Conservation (phyloP, 345 rosid species). For the Aethionema arabicum region DNA sequence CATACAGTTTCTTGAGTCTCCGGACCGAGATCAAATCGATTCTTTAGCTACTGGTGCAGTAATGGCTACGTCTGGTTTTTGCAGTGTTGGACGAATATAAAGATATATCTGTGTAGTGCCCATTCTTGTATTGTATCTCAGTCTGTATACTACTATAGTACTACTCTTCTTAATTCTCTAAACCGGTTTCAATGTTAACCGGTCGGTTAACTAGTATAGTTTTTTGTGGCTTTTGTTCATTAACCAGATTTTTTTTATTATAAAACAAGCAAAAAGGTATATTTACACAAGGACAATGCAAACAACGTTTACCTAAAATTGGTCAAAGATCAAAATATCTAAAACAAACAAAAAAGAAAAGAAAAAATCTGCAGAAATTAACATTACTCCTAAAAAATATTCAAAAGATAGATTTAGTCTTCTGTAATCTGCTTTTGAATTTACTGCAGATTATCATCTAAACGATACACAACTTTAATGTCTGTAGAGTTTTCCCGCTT, state of each 20-base stretch:
- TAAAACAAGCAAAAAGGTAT: slow-evolving; percentile 18
- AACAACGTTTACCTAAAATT: slow-evolving; percentile 10
- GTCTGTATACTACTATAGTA: slow-evolving; percentile 18
- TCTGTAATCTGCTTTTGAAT: slow-evolving; percentile 16
- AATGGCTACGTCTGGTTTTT: neutral
- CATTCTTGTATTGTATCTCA: slow-evolving; percentile 30
- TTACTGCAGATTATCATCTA: slow-evolving; percentile 28
- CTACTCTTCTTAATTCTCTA: slow-evolving; percentile 20
- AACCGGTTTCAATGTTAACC: neutral
- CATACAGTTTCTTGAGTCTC: slow-evolving; percentile 21
- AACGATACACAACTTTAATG: slow-evolving; percentile 26
- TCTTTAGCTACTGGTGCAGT: slow-evolving; percentile 6
- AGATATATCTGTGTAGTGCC: slow-evolving; percentile 1
- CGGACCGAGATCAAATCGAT: slow-evolving; percentile 22
- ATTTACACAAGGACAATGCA: slow-evolving; percentile 30
- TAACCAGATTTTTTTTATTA: slow-evolving; percentile 20
- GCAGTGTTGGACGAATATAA: slow-evolving; percentile 25
- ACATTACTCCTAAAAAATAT: slow-evolving; percentile 30
- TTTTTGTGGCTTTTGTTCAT: neutral
- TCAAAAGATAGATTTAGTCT: neutral
- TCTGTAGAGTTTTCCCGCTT: neutral
- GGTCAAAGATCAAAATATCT: slow-evolving; percentile 23
- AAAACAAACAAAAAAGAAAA: slow-evolving; percentile 15
- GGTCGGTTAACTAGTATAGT: neutral
- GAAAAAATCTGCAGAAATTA: slow-evolving; percentile 16